Evolutionary conservation across 805 yeast species (phyloP), one percentile per base, ranked within the genome.

Genomic region (Brettanomyces sp.): DNA sequence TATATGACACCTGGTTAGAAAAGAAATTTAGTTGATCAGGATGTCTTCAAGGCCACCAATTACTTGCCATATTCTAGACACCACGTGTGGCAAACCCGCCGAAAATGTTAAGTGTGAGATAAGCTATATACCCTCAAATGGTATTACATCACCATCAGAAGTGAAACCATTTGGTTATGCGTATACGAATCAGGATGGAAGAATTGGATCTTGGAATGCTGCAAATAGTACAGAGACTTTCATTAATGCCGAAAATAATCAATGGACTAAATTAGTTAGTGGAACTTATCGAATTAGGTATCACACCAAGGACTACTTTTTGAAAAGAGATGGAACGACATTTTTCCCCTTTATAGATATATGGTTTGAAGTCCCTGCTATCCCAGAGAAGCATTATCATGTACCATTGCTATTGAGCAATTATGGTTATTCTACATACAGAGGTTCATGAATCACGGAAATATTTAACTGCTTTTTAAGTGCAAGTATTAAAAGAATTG

Each of bases 291-390:
- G 78, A 65, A 80, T 88, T 56, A 70, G 85, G 54, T 90, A 88
- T 59, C 79, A 82, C 44, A 85, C 95, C 0, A 82, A 82, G 3
- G 73, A 76, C 36, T 87, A 87, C 58, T 80, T 85, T 53, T 36
- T 53, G 48, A 28, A 58, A 54, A 41, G 63, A 65, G 47, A 65
- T 70, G 57, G 56, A 3, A 34, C 42, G 14, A 82, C 89, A 1
- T 89, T 89, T 60, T 90, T 89, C 70, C 97, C 97, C 0, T 83
- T 76, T 57, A 88, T 89, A 7, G 96, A 90, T 49, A 85, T 90
- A 36, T 69, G 73, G 1, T 90, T 90, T 58, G 74, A 74, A 30
- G 77, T 90, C 3, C 73, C 72, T 5, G 70, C 72, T 51, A 84
- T 85, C 0, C 82, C 87, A 0, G 87, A 82, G 49, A 68, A 76